A percentile compares a stretch with the other conserved stretches of the same genome.
phyloP scores from a whole-genome alignment of 1,284 basidiomycete species.

The Heliocybe sulcata region DNA sequence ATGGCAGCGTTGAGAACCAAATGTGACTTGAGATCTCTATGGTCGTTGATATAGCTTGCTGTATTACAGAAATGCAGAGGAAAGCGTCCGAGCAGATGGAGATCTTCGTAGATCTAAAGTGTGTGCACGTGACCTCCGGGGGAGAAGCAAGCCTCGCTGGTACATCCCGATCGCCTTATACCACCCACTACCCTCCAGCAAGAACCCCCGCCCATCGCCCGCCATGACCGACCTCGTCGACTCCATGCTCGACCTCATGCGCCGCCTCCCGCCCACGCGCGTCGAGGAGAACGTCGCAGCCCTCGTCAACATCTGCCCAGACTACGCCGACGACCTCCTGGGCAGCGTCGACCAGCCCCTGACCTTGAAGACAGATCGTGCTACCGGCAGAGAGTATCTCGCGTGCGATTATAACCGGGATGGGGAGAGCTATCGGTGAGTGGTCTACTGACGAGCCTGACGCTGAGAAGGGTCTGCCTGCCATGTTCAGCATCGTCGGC shows the following conservation, averaged over 20 bases:
- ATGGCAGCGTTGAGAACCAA: too few relatives aligned
- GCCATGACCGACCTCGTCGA: constrained; percentile 74
- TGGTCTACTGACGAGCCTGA: not conserved
- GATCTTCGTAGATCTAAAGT: too few relatives aligned
- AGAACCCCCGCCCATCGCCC: not conserved
- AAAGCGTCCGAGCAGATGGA: too few relatives aligned
- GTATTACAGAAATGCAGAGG: too few relatives aligned
- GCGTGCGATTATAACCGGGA: constrained; percentile 98
- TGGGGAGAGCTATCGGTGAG: constrained; percentile 88
- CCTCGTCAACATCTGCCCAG: constrained; percentile 83
- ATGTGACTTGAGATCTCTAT: too few relatives aligned
- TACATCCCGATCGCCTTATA: too few relatives aligned
- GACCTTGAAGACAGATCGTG: constrained; percentile 72
- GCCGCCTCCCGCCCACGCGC: constrained; percentile 89
- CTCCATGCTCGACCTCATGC: constrained; percentile 92
- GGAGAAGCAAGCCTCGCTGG: too few relatives aligned
- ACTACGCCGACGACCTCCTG: constrained; percentile 92
- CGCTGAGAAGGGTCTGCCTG: not conserved
- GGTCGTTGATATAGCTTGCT: too few relatives aligned
- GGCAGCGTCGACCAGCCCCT: constrained; percentile 96
- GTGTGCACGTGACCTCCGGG: too few relatives aligned
- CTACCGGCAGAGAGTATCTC: constrained; percentile 83
- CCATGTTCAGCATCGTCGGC: not conserved
- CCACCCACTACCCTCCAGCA: not conserved
- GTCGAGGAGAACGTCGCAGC: constrained; percentile 85